Conservation (phyloP, 306 rosid genomes). For the Casuarina equisetifolia region DNA sequence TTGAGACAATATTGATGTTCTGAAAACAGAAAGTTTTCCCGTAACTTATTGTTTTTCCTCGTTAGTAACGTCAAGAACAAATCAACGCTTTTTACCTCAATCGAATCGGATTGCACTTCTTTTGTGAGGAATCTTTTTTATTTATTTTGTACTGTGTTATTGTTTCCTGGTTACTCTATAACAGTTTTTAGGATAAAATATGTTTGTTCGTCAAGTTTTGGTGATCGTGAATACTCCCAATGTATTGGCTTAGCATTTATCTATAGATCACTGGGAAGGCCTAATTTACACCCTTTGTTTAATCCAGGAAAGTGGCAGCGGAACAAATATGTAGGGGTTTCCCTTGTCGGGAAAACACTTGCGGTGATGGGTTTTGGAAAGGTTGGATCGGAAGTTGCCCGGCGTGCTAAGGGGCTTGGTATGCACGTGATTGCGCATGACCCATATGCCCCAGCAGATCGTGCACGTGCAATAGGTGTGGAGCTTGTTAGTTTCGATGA, state of each 20-base stretch:
- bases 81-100: not conserved
- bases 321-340: slow-evolving; percentile 92
- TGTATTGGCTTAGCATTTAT: not conserved
- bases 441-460: slow-evolving; percentile 95
- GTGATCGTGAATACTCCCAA: not conserved
- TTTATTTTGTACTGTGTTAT: not conserved
- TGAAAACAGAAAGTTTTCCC: too few relatives aligned
- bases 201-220: not conserved
- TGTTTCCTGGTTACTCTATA: not conserved
- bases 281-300: slow-evolving; percentile 9
- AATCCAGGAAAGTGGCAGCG: slow-evolving; percentile 87
- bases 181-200: not conserved
- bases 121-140: not conserved
- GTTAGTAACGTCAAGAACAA: not conserved
- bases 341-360: slow-evolving; percentile 93
- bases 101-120: not conserved
- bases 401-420: slow-evolving; percentile 97
- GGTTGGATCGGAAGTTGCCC: slow-evolving; percentile 97
- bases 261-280: not conserved
- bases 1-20: too few relatives aligned
- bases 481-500: slow-evolving; percentile 94
- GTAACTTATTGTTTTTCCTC: not conserved
- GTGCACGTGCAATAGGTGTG: slow-evolving; percentile 95
- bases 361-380: slow-evolving; percentile 98
- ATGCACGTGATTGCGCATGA: slow-evolving; percentile 97